Percentiles rank a stretch among this genome's conserved stretches.
These are phyloP conservation scores for Vitis rotundifolia DNA, from an alignment of 164 flowering plant genomes.

Conservation along the genomic window DNA sequence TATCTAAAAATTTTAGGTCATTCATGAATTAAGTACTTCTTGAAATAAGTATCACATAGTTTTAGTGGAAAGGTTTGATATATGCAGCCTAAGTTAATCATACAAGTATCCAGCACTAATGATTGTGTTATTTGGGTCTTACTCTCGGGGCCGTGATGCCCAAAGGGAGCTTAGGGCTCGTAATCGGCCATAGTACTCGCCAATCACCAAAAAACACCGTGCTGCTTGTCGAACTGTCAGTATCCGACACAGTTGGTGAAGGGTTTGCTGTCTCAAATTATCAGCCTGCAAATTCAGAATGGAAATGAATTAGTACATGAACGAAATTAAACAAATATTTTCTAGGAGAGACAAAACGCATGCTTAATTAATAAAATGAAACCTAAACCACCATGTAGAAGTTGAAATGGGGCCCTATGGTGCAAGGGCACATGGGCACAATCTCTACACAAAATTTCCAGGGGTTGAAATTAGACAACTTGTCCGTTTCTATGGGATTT, in stretches of 20 bases:
- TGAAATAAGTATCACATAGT: too few relatives aligned
- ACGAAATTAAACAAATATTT: background rate
- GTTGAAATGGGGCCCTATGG: constrained; percentile 10
- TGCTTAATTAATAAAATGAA: constrained; percentile 10
- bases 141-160: constrained; percentile 95
- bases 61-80: too few relatives aligned
- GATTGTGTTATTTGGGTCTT: constrained; percentile 23
- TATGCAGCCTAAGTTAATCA: too few relatives aligned
- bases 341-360: constrained; percentile 6
- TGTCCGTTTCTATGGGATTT: constrained; percentile 24
- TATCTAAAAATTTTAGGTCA: too few relatives aligned
- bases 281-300: constrained; percentile 61
- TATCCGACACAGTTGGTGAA: constrained; percentile 79
- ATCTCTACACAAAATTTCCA: constrained; percentile 21
- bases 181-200: constrained; percentile 82
- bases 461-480: constrained; percentile 23
- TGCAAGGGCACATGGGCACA: constrained; percentile 17
- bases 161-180: constrained; percentile 93
- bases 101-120: too few relatives aligned
- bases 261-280: constrained; percentile 91
- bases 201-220: constrained; percentile 79
- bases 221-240: constrained; percentile 90
- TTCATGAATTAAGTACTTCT: too few relatives aligned
- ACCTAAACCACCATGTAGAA: constrained; percentile 11
- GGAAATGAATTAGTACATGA: background rate